Conservation (phyloP, 495 filamentous ascomycete species). For the Cairneyella variabilis region DNA sequence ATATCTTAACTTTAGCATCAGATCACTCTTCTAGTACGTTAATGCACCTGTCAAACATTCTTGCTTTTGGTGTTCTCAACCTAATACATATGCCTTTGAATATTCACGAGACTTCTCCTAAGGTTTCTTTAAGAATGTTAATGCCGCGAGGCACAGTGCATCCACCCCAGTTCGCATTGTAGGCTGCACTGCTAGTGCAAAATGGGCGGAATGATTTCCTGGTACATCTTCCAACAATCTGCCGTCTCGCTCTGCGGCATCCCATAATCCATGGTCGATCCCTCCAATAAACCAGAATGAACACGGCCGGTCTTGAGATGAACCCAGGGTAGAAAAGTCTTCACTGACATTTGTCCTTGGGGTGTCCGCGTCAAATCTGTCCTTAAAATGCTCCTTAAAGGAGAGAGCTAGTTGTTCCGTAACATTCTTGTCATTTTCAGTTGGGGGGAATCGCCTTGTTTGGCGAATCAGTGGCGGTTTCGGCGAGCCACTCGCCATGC, state of each 20-base stretch:
- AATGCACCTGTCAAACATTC: too few relatives aligned
- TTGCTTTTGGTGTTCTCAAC: too few relatives aligned
- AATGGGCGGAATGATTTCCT: conserved; percentile 54
- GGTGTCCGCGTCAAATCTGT: conserved; percentile 11
- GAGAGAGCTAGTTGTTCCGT: conserved; percentile 33
- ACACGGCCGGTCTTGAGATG: conserved; percentile 40
- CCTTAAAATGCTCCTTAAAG: conserved; percentile 40
- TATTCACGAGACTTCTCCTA: too few relatives aligned
- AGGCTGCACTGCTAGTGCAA: conserved; percentile 55
- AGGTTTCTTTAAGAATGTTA: too few relatives aligned
- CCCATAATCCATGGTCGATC: conserved; percentile 26
- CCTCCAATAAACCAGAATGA: conserved; percentile 56
- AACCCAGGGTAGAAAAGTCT: conserved; percentile 54
- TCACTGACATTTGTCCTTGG: conserved; percentile 36
- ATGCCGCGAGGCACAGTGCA: conserved; percentile 47
- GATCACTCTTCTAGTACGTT: too few relatives aligned
- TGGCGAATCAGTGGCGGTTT: conserved; percentile 35
- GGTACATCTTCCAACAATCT: conserved; percentile 38
- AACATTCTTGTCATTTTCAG: conserved; percentile 46
- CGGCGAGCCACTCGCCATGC: conserved; percentile 36
- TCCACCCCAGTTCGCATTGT: conserved; percentile 52
- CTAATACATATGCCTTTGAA: too few relatives aligned
- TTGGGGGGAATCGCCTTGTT: conserved; percentile 39
- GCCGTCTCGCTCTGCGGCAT: conserved; percentile 33
- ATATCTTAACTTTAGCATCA: too few relatives aligned